Conservation (phyloP, 768 basidiomycete species). For the Amanita inopinata region DNA sequence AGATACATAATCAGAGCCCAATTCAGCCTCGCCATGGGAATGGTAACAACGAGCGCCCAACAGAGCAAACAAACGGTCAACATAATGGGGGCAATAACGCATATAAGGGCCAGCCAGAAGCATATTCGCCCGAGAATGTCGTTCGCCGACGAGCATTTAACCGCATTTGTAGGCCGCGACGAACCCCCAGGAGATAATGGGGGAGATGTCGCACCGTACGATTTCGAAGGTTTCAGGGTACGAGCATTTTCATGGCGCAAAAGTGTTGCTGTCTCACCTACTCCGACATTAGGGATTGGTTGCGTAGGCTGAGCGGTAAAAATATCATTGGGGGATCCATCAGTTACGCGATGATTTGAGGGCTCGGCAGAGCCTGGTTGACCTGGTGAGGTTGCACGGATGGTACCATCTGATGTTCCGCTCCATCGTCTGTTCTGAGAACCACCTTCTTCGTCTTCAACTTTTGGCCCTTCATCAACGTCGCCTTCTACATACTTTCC, state of each 20-base stretch:
- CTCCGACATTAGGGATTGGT: slow-evolving; percentile 30
- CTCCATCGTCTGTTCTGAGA: slow-evolving; percentile 22
- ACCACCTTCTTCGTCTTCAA: slow-evolving; percentile 27
- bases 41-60: slow-evolving; percentile 91
- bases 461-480: slow-evolving; percentile 22
- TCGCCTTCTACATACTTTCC: slow-evolving; percentile 96
- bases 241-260: slow-evolving; percentile 23
- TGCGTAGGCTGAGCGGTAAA: slow-evolving; percentile 28
- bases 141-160: slow-evolving; percentile 24
- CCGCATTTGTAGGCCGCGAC: slow-evolving; percentile 20
- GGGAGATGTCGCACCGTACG: slow-evolving; percentile 61
- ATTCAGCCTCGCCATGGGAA: slow-evolving; percentile 96
- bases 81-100: slow-evolving; percentile 83
- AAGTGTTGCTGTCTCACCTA: slow-evolving; percentile 40
- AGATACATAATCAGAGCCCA: slow-evolving; percentile 91
- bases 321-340: slow-evolving; percentile 15
- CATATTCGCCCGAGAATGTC: slow-evolving; percentile 60
- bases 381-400: slow-evolving; percentile 24
- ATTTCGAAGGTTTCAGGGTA: slow-evolving; percentile 38
- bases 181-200: slow-evolving; percentile 20
- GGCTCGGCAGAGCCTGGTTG: slow-evolving; percentile 10
- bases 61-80: slow-evolving; percentile 81
- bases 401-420: slow-evolving; percentile 26
- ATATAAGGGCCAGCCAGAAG: slow-evolving; percentile 74
- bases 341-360: slow-evolving; percentile 10